Evolutionary conservation across 139 green algal genomes (phyloP).

Genomic region (Monoraphidium neglectum): DNA sequence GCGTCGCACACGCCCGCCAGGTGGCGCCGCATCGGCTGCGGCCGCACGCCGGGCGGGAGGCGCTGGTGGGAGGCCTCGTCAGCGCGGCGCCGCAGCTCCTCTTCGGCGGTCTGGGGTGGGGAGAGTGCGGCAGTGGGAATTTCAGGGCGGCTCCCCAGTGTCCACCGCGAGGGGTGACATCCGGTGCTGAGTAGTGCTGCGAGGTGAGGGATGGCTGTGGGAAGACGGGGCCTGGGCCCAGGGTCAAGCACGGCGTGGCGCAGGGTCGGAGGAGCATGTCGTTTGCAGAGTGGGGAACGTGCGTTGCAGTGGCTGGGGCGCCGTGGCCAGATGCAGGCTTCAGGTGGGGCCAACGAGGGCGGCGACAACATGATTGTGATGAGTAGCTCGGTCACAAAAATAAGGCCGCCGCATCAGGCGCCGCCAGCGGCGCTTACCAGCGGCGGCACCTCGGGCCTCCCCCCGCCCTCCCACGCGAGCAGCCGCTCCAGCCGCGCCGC

Average conservation of each 20-base stretch:
- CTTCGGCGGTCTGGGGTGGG: conserved; percentile 38
- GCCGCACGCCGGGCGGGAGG: conserved; percentile 48
- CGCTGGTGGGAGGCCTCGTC: conserved; percentile 36
- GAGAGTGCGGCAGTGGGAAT: neutral
- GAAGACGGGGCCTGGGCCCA: neutral
- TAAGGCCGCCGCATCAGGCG: too few species aligned
- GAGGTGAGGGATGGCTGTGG: neutral
- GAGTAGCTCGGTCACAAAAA: too few species aligned
- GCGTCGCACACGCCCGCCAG: conserved; percentile 54
- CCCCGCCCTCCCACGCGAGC: conserved; percentile 41
- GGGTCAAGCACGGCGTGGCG: too few species aligned
- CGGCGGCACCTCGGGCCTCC: conserved; percentile 7
- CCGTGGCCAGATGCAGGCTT: too few species aligned
- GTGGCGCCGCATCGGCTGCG: conserved; percentile 1
- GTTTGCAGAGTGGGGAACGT: too few species aligned
- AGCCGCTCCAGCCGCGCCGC: conserved; percentile 54
- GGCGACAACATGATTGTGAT: too few species aligned
- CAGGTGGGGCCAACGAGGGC: too few species aligned
- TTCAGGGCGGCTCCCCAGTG: too few species aligned
- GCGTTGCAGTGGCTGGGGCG: too few species aligned
- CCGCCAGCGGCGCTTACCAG: conserved; percentile 39
- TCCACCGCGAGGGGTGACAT: neutral
- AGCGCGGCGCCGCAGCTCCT: conserved; percentile 39
- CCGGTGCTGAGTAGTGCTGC: neutral
- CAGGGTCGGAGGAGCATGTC: too few species aligned